Base-by-base conservation (phyloP, 2,329 filamentous ascomycete genomes). In the Trichoderma koningii region DNA sequence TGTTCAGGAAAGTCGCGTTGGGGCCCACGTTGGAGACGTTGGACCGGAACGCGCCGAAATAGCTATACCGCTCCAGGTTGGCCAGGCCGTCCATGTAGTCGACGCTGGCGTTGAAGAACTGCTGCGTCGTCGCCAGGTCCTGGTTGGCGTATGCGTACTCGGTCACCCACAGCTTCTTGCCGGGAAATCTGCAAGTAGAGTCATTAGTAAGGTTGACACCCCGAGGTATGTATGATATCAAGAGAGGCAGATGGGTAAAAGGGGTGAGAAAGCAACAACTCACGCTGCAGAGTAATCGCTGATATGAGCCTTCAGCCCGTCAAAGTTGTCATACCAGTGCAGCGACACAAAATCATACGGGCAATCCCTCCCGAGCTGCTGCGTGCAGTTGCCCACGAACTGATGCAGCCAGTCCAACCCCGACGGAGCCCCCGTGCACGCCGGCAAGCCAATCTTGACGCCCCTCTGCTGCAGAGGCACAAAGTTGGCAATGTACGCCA, bases 11-110 rank as follows among this genome's bases (percentile, higher is more conserved):
- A 0, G 87, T 85, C 1, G 83, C 87, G 66, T 92, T 91, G 3
- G 87, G 82, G 0, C 91, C 91, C 9, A 93, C 87, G 69, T 93
- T 94, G 68, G 87, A 90, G 15, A 85, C 85, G 56, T 82, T 78
- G 4, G 85, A 86, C 57, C 90, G 84, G 73, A 93, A 94, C 15
- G 88, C 83, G 52, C 90, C 91, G 71, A 93, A 95, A 75, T 89
- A 90, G 0, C 88, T 87, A 75, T 94, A 94, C 26, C 85, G 84
- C 5, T 83, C 86, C n/a, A 93, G 80, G 63, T 83, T 87, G 47
- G 71, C 66, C 21, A 66, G 73, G 69, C 55, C 71, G 60, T 94
- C 90, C 66, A 94, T 84, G 73, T 87, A 92, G 52, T 85, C 81
- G 56, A 83, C 76, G 4, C 84, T 87, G 70, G 80, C 80, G 71